These are phyloP conservation scores for Geranomyces michiganensis DNA, from an alignment of 192 early-diverging fungal genomes.

Conservation along the genomic window DNA sequence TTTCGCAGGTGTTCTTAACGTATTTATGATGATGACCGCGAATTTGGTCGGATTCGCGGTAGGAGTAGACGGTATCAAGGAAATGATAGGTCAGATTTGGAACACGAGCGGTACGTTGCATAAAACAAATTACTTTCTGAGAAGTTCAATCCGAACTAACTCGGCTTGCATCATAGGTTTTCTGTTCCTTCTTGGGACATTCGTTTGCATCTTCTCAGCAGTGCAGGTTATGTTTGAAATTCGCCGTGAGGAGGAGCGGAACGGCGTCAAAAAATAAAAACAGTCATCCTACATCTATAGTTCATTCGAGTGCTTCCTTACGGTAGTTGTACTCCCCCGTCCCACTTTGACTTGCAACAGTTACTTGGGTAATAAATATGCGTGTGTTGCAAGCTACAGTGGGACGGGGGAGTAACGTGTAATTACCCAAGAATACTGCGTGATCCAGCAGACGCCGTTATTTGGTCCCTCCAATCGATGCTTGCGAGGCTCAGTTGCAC, in stretches of 20 bases:
- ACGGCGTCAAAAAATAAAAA: not conserved
- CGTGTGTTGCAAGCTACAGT: too few relatives aligned
- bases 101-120: constrained; percentile 50
- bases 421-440: too few relatives aligned
- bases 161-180: constrained; percentile 2
- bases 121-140: too few relatives aligned
- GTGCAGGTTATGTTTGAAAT: constrained; percentile 40
- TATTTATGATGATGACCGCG: constrained; percentile 92
- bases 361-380: too few relatives aligned
- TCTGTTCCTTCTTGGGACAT: constrained; percentile 16
- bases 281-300: too few relatives aligned
- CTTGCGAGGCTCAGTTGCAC: too few relatives aligned
- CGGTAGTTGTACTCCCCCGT: too few relatives aligned
- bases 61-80: constrained; percentile 81
- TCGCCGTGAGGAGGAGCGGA: constrained; percentile 24
- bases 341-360: too few relatives aligned
- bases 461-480: too few relatives aligned
- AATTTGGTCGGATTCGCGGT: constrained; percentile 96
- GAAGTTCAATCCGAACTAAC: not conserved
- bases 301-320: too few relatives aligned
- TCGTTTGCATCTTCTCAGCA: constrained; percentile 23
- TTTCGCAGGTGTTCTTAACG: constrained; percentile 78
- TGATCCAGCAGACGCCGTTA: too few relatives aligned
- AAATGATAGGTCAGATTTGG: constrained; percentile 73
- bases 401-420: too few relatives aligned